Evolutionary conservation across 1,139 yeast genomes (phyloP).

Genomic region (Pichia sp.): DNA sequence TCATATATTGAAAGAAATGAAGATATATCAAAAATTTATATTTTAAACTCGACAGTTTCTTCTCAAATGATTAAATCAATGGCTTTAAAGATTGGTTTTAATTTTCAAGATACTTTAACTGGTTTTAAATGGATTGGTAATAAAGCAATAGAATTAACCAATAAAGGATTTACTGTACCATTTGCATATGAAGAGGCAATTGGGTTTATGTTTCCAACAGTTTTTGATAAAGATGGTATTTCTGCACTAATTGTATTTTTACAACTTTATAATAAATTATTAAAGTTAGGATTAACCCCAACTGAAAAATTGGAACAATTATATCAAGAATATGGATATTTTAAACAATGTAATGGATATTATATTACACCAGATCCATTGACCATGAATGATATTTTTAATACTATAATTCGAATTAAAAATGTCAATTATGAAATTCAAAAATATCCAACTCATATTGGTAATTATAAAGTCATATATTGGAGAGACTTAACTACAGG

Average conservation of each 20-base stretch:
- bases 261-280: slow-evolving; percentile 56
- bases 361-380: slow-evolving; percentile 49
- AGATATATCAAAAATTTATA: slow-evolving; percentile 38
- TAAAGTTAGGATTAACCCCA: slow-evolving; percentile 33
- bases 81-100: slow-evolving; percentile 58
- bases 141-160: slow-evolving; percentile 66
- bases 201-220: slow-evolving; percentile 86
- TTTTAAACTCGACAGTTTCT: slow-evolving; percentile 87
- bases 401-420: slow-evolving; percentile 23
- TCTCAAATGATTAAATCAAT: slow-evolving; percentile 72
- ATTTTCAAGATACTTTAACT: slow-evolving; percentile 75
- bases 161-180: slow-evolving; percentile 63
- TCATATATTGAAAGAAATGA: slow-evolving; percentile 17
- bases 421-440: slow-evolving; percentile 32
- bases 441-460: slow-evolving; percentile 32
- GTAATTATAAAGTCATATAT: slow-evolving; percentile 45
- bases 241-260: slow-evolving; percentile 76
- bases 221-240: slow-evolving; percentile 91
- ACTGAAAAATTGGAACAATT: slow-evolving; percentile 51
- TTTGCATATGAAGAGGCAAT: slow-evolving; percentile 95
- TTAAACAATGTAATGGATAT: slow-evolving; percentile 82
- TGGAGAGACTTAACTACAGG: slow-evolving; percentile 89
- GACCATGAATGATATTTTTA: slow-evolving; percentile 48
- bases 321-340: slow-evolving; percentile 65
- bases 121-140: slow-evolving; percentile 99